Evolutionary conservation across 2,329 filamentous ascomycete species (phyloP).

Genomic region (Ceratocystis cacaofunesta): DNA sequence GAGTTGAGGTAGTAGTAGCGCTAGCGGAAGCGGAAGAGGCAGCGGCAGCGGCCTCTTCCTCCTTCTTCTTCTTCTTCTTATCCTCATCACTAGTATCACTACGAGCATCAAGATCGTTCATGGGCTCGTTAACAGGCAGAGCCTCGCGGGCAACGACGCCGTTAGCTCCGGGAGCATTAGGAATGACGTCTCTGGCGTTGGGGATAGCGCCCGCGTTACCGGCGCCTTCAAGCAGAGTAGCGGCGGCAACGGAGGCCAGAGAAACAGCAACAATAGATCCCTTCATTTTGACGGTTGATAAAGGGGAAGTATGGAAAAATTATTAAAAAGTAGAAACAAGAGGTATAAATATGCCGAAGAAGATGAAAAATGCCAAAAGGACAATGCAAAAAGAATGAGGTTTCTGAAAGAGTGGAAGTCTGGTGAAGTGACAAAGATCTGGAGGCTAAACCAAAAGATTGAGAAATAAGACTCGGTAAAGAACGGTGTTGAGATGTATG

Average conservation of each 20-base stretch:
- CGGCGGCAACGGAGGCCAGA: constrained; percentile 16
- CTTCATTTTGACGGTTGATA: constrained; percentile 13
- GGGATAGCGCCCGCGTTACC: constrained; percentile 1
- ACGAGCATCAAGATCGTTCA: background rate
- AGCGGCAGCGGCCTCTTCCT: background rate
- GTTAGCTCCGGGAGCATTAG: background rate
- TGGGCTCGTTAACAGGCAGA: background rate
- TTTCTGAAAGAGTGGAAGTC: constrained; percentile 10
- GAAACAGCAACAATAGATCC: constrained; percentile 16
- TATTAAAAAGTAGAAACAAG: constrained; percentile 7
- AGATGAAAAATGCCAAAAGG: background rate
- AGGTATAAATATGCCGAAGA: constrained; percentile 7
- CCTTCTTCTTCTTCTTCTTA: constrained; percentile 3
- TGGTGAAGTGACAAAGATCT: constrained; percentile 7
- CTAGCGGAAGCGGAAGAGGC: background rate
- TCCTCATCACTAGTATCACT: background rate
- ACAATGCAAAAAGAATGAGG: constrained; percentile 8
- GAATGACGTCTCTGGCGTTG: background rate
- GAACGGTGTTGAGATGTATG: constrained; percentile 8
- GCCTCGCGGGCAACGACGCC: constrained; percentile 6
- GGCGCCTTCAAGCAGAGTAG: constrained; percentile 9
- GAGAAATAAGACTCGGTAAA: constrained; percentile 13
- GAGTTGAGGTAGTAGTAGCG: background rate
- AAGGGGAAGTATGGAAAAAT: background rate
- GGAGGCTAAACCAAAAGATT: constrained; percentile 5